phyloP scores from a whole-genome alignment of 805 yeast species.

The Candida nitratophila region DNA sequence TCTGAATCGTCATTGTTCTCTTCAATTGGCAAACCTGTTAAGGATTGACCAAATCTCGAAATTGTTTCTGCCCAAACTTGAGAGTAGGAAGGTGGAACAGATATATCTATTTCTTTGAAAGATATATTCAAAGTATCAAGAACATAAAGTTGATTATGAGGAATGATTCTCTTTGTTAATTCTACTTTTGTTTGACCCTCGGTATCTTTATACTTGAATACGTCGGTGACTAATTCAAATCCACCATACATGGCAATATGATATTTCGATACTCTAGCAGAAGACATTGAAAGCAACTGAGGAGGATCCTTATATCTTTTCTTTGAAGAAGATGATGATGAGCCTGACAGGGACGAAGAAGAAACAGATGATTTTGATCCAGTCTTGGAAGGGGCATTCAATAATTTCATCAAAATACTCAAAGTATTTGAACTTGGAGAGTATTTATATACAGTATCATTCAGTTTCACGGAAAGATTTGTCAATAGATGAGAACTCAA shows the following conservation, averaged over 20 bases:
- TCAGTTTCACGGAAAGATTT: conserved; percentile 35
- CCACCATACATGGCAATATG: conserved; percentile 70
- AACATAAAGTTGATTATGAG: conserved; percentile 49
- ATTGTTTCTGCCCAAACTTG: conserved; percentile 19
- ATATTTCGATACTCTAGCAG: conserved; percentile 44
- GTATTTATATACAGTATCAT: conserved; percentile 28
- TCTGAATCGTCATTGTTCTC: conserved; percentile 12
- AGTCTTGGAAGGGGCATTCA: not conserved
- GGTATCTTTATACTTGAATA: conserved; percentile 26
- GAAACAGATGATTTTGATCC: not conserved
- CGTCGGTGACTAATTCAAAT: conserved; percentile 35
- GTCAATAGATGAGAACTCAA: conserved; percentile 32
- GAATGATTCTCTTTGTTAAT: conserved; percentile 20
- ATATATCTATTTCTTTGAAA: conserved; percentile 39
- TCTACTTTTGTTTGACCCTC: conserved; percentile 31
- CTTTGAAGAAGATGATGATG: conserved; percentile 12
- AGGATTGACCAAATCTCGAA: conserved; percentile 26
- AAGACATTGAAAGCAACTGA: conserved; percentile 40
- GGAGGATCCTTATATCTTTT: conserved; percentile 32
- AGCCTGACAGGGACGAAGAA: not conserved
- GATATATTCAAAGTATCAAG: conserved; percentile 43
- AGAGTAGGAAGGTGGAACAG: conserved; percentile 23
- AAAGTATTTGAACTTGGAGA: conserved; percentile 34
- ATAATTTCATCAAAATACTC: conserved; percentile 13
- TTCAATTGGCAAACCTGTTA: conserved; percentile 19